Conservation (phyloP, 192 early-diverging fungal species). For the Thoreauomyces humboldtii region DNA sequence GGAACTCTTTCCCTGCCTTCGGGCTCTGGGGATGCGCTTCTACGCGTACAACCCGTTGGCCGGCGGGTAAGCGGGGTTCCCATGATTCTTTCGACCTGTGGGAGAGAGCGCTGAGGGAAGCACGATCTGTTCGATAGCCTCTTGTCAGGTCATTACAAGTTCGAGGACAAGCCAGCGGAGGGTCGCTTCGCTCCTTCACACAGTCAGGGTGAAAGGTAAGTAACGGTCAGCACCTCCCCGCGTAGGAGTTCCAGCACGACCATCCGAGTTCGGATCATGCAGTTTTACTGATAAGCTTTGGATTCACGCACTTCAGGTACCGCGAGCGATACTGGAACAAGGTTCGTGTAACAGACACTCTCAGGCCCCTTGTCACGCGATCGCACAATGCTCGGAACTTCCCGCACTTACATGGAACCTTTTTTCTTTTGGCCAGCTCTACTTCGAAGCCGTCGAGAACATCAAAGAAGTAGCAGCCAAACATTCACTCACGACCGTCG, state of each 20-base stretch:
- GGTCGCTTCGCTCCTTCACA: conserved; percentile 37
- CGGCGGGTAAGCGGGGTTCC: conserved; percentile 41
- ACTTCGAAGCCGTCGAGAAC: conserved; percentile 53
- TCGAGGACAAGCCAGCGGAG: conserved; percentile 29
- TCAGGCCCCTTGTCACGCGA: not conserved
- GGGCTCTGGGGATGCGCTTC: conserved; percentile 56
- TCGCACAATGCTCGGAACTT: not conserved
- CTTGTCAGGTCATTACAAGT: conserved; percentile 35
- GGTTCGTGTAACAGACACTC: not conserved
- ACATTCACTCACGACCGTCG: conserved; percentile 35
- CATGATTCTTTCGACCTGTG: not conserved
- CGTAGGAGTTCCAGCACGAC: too few relatives aligned
- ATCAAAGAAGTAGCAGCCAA: conserved; percentile 35
- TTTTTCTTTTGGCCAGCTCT: conserved; percentile 27
- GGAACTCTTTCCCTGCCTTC: conserved; percentile 62
- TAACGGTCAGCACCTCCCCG: not conserved
- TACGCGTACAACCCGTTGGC: conserved; percentile 66
- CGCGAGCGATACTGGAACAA: conserved; percentile 42
- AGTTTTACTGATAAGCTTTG: too few relatives aligned
- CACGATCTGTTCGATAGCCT: conserved; percentile 22
- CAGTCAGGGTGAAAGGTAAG: conserved; percentile 28
- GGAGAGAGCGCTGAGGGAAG: not conserved
- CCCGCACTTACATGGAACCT: not conserved
- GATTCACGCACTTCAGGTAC: too few relatives aligned
- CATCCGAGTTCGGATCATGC: too few relatives aligned